Evolutionary conservation across 805 yeast species (phyloP).

Genomic region (Lipomyces mesembrius): DNA sequence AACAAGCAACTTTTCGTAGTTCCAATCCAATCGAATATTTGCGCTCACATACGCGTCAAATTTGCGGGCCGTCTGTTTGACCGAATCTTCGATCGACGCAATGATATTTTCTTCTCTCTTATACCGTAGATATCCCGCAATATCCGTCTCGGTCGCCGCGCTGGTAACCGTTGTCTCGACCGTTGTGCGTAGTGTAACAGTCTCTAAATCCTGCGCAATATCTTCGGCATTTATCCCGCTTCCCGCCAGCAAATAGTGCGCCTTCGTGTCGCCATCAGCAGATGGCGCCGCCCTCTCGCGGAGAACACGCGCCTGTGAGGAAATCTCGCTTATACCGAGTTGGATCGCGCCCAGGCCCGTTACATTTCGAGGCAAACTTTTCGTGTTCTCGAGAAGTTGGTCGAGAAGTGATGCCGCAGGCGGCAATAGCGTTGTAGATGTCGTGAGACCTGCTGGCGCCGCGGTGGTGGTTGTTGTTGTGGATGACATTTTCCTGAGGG

Average conservation of each 20-base stretch:
- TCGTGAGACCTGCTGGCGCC: background rate
- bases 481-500: background rate
- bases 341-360: conserved; percentile 72
- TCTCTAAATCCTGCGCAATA: conserved; percentile 59
- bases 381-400: conserved; percentile 34
- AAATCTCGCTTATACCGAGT: conserved; percentile 78
- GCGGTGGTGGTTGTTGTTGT: background rate
- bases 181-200: conserved; percentile 46
- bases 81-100: conserved; percentile 79
- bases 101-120: conserved; percentile 84
- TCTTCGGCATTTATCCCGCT: conserved; percentile 88
- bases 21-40: conserved; percentile 83
- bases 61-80: conserved; percentile 74
- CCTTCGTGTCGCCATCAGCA: conserved; percentile 49
- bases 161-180: conserved; percentile 40
- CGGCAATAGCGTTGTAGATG: conserved; percentile 11
- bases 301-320: conserved; percentile 64
- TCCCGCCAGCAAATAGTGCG: conserved; percentile 85
- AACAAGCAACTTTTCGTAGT: conserved; percentile 71
- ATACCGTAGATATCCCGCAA: conserved; percentile 65
- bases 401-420: conserved; percentile 35
- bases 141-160: conserved; percentile 47
- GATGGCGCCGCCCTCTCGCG: conserved; percentile 49
- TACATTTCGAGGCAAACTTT: conserved; percentile 33
- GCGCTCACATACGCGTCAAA: conserved; percentile 78